phyloP scores from a whole-genome alignment of 2,329 filamentous ascomycete species.

The Ophiostoma ips region DNA sequence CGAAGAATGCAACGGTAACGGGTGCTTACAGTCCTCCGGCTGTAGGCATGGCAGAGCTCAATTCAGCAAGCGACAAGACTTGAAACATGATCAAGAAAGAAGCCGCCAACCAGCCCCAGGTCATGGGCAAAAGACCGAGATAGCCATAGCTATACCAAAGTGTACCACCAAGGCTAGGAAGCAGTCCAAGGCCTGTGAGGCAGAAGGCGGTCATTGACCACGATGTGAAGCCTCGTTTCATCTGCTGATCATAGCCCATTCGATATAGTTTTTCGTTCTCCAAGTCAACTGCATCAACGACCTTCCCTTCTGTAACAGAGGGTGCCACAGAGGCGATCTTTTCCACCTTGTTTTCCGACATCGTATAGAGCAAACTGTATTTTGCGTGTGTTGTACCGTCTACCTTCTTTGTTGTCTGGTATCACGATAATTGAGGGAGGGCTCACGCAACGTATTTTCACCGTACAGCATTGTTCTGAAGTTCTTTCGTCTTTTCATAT shows the following conservation, averaged over 20 bases:
- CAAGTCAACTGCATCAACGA: not conserved
- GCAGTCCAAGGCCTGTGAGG: not conserved
- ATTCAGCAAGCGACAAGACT: not conserved
- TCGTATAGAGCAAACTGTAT: not conserved
- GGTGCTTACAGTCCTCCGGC: not conserved
- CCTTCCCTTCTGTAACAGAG: not conserved
- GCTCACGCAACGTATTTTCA: too few species aligned
- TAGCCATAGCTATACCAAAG: not conserved
- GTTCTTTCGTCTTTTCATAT: too few species aligned
- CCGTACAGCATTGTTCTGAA: too few species aligned
- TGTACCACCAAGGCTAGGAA: not conserved
- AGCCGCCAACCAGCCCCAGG: not conserved
- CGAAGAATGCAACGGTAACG: not conserved
- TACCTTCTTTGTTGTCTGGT: too few species aligned
- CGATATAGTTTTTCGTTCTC: not conserved
- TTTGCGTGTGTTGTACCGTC: too few species aligned
- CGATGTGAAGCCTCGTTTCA: not conserved
- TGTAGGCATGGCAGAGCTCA: not conserved
- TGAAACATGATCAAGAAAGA: not conserved
- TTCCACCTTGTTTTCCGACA: not conserved
- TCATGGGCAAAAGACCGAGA: not conserved
- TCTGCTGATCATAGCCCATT: not conserved
- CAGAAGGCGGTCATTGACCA: not conserved
- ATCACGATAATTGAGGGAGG: too few species aligned
- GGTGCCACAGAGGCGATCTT: not conserved